phyloP scores from a whole-genome alignment of 2,329 filamentous ascomycete species.

The Beauveria pseudobassiana region DNA sequence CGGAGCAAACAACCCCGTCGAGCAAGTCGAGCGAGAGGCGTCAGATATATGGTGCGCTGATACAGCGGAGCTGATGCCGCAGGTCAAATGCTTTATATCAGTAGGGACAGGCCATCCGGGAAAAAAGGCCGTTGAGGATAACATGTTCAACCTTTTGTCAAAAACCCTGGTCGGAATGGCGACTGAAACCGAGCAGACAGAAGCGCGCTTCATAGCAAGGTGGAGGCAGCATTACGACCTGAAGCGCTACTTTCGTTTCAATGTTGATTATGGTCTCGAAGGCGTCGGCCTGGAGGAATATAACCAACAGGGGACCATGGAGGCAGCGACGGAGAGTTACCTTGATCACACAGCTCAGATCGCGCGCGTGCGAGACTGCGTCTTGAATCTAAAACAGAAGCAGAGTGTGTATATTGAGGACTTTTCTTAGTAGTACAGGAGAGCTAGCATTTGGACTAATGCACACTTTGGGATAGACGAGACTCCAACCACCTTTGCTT shows the following conservation, averaged over 20 bases:
- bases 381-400: background rate
- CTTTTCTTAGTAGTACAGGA: background rate
- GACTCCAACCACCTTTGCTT: background rate
- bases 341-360: background rate
- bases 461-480: background rate
- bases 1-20: conserved; percentile 11
- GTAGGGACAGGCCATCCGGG: background rate
- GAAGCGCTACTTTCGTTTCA: conserved; percentile 1
- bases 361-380: background rate
- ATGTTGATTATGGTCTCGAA: background rate
- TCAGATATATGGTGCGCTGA: background rate
- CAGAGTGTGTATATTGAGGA: background rate
- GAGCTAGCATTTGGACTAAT: background rate
- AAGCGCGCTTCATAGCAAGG: background rate
- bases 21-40: background rate
- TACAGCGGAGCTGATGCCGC: background rate
- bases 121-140: background rate
- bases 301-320: background rate
- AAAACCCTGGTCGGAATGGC: background rate
- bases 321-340: background rate
- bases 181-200: background rate
- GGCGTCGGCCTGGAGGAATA: background rate
- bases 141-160: background rate
- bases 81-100: conserved; percentile 2
- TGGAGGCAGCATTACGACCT: background rate